Base-by-base conservation (phyloP, 257 asterid species). In the Scutellaria baicalensis region DNA sequence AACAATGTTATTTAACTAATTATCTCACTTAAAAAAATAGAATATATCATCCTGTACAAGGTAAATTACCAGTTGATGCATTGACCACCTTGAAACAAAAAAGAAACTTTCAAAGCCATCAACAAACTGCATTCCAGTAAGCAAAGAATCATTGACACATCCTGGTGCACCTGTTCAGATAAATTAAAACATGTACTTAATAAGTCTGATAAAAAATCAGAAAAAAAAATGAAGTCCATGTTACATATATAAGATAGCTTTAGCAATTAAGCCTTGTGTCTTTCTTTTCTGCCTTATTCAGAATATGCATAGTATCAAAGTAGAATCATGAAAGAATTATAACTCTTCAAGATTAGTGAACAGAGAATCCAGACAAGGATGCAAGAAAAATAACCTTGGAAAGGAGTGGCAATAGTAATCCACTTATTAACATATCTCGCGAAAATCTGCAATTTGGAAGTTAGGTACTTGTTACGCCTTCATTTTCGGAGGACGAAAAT, bases 51-150 rank as follows among this genome's bases (percentile, higher is more conserved):
- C 27, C 27, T 47, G 54, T 61, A 64, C 39, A 38, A 57, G 36
- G 59, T 35, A 75, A 50, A 66, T 82, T 84, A 91, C 97, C 93
- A 89, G 66, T 84, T 91, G 97, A 82, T 91, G 97, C 93, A 91
- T 87, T 38, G 93, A 82, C 97, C 96, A 91, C 78, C 96, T 84
- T 61, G 91, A 84, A 47, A 91, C 95, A 68, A 91, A 91, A 83
- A 91, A 86, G 86, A 71, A 84, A 81, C 96, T 89, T 61, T 84
- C 89, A 65, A 91, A 89, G 68, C 96, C 97, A 4, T 91, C 96
- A 73, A 89, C 95, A 66, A 91, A 91, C 80, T 89, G 96, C 87
- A 89, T 44, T 33, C 97, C 96, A 6, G 97, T 91, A 57, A 91
- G 80, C 57, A 91, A 75, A 75, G 91, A 76, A 67, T 91, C 96